phyloP scores from a whole-genome alignment of 345 rosid species.

The Psidium guajava region DNA sequence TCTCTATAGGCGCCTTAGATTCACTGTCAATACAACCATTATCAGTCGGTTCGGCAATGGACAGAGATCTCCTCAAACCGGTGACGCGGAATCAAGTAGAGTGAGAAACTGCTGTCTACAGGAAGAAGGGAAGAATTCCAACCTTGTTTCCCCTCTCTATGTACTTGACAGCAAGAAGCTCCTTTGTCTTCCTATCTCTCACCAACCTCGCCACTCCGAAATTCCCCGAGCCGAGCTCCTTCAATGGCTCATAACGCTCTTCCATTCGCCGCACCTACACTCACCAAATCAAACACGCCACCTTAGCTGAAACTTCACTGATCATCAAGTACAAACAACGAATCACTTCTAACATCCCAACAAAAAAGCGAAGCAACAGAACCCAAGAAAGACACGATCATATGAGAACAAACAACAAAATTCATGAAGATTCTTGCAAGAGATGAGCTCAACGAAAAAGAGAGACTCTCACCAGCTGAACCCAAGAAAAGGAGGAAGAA shows the following conservation, averaged over 20 bases:
- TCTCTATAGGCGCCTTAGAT: background rate
- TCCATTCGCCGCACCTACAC: slow-evolving; percentile 19
- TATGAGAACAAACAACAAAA: background rate
- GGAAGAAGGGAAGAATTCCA: slow-evolving; percentile 2
- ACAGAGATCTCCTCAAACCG: background rate
- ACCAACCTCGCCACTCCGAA: slow-evolving; percentile 80
- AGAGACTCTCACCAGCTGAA: background rate
- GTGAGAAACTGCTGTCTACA: background rate
- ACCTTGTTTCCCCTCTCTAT: slow-evolving; percentile 78
- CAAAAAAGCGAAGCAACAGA: background rate
- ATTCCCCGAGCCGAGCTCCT: slow-evolving; percentile 77
- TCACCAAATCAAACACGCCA: background rate
- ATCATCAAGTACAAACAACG: background rate
- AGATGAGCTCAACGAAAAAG: background rate
- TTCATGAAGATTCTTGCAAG: background rate
- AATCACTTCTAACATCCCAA: background rate
- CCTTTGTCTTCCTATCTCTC: slow-evolving; percentile 58
- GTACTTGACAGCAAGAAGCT: slow-evolving; percentile 78
- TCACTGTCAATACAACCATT: background rate
- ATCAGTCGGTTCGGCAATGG: background rate
- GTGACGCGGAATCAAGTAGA: background rate
- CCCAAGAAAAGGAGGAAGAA: background rate
- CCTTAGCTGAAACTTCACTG: background rate
- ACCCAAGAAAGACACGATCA: background rate
- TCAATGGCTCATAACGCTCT: slow-evolving; percentile 59